Conservation (phyloP, 768 basidiomycete species). For the Gymnopilus junonius region DNA sequence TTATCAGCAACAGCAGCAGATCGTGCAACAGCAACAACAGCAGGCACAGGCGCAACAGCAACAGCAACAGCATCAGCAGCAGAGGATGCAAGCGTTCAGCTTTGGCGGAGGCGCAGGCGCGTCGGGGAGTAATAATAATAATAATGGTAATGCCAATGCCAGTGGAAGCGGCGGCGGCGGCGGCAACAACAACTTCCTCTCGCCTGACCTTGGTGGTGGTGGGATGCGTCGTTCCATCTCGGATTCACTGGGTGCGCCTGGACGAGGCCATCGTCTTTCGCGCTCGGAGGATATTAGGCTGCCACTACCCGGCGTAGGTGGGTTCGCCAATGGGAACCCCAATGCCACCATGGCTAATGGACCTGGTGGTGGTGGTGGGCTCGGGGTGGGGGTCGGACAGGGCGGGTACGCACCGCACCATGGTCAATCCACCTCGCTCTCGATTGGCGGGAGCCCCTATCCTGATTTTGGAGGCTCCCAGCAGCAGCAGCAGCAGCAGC, state of each 20-base stretch:
- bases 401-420: slow-evolving; percentile 17
- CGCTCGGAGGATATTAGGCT: slow-evolving; percentile 64
- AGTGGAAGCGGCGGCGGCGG: not conserved
- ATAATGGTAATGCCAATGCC: not conserved
- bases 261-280: slow-evolving; percentile 51
- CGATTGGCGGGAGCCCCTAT: not conserved
- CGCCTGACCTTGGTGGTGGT: slow-evolving; percentile 30
- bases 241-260: slow-evolving; percentile 40
- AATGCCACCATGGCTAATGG: not conserved
- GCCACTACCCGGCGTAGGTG: slow-evolving; percentile 13
- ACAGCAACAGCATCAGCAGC: slow-evolving; percentile 31
- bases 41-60: slow-evolving; percentile 13
- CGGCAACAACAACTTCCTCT: slow-evolving; percentile 29
- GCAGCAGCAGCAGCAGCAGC: not conserved
- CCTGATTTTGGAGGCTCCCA: not conserved
- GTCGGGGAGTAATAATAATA: not conserved
- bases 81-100: slow-evolving; percentile 30
- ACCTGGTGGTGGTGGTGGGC: not conserved
- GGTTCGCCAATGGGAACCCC: slow-evolving; percentile 5
- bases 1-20: slow-evolving; percentile 12
- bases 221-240: slow-evolving; percentile 56
- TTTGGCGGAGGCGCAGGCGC: slow-evolving; percentile 33
- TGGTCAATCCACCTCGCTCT: slow-evolving; percentile 19
- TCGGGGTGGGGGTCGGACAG: not conserved
- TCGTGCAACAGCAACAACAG: slow-evolving; percentile 9